Evolutionary conservation across 148 eudicot species (phyloP).

Genomic region (Persicaria tinctoria): DNA sequence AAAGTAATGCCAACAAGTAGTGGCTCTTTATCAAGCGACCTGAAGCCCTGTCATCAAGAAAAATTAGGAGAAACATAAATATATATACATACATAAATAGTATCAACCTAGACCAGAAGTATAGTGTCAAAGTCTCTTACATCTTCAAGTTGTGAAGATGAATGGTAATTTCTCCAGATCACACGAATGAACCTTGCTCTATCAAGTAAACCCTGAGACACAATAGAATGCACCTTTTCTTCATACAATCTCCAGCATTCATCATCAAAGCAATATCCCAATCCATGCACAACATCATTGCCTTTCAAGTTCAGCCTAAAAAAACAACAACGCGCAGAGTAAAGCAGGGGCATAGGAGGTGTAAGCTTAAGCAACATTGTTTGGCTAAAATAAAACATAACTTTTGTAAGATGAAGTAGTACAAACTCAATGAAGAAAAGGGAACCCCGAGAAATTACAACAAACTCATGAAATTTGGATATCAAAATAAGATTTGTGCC

Average conservation of each 20-base stretch:
- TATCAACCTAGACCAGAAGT: neutral
- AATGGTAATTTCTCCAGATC: constrained; percentile 59
- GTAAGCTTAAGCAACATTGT: neutral
- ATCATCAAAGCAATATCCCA: constrained; percentile 66
- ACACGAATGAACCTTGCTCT: constrained; percentile 74
- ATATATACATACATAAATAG: neutral
- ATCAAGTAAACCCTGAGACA: constrained; percentile 60
- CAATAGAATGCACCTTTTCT: constrained; percentile 57
- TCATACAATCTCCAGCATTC: constrained; percentile 95
- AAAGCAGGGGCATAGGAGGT: neutral
- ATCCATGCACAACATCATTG: constrained; percentile 31
- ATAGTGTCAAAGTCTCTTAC: constrained; percentile 32
- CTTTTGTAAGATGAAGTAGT: neutral
- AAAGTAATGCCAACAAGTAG: constrained; percentile 63
- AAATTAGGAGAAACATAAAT: neutral
- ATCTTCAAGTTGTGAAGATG: constrained; percentile 48
- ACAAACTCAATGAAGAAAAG: neutral
- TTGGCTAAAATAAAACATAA: neutral
- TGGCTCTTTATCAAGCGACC: constrained; percentile 57
- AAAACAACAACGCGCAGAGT: neutral
- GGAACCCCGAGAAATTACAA: neutral
- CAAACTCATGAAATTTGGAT: neutral
- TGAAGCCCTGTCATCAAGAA: constrained; percentile 48
- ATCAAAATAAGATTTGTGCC: neutral
- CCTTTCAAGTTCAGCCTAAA: constrained; percentile 78